phyloP scores from a whole-genome alignment of 139 green algal genomes.

The Spirogloea muscicola region DNA sequence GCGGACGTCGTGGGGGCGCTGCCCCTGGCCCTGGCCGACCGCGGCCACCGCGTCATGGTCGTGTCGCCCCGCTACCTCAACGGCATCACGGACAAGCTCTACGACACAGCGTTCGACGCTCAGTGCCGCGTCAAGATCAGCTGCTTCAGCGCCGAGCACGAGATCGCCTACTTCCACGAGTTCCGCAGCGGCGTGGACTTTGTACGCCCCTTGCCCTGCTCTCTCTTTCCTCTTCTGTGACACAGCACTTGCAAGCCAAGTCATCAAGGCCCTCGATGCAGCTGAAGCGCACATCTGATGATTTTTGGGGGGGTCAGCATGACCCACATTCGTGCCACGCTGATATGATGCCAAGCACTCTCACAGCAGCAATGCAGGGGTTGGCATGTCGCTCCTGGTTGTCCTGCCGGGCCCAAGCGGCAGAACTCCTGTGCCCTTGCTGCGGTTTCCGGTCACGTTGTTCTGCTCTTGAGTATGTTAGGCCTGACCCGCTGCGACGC shows the following conservation, averaged over 20 bases:
- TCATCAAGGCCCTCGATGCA: neutral
- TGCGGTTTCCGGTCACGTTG: neutral
- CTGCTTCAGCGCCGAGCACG: conserved; percentile 44
- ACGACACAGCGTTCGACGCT: neutral
- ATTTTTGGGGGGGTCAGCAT: neutral
- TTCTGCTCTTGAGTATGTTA: neutral
- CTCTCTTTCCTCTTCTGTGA: conserved; percentile 1
- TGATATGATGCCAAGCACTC: neutral
- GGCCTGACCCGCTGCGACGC: neutral
- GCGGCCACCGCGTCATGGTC: conserved; percentile 65
- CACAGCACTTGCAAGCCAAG: no score
- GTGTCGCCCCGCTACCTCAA: conserved; percentile 53
- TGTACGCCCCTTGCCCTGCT: conserved; percentile 1
- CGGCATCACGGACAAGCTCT: neutral
- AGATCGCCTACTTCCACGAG: conserved; percentile 66
- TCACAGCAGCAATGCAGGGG: neutral
- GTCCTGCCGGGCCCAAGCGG: no score
- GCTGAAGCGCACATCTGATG: neutral
- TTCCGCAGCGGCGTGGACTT: conserved; percentile 70
- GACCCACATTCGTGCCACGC: neutral
- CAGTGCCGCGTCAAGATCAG: conserved; percentile 19
- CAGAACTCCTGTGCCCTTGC: no score
- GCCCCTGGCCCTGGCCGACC: conserved; percentile 42
- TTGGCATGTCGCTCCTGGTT: neutral
- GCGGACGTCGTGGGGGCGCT: conserved; percentile 60